phyloP scores from a whole-genome alignment of 2,329 filamentous ascomycete species.

The Ophiostoma montium region DNA sequence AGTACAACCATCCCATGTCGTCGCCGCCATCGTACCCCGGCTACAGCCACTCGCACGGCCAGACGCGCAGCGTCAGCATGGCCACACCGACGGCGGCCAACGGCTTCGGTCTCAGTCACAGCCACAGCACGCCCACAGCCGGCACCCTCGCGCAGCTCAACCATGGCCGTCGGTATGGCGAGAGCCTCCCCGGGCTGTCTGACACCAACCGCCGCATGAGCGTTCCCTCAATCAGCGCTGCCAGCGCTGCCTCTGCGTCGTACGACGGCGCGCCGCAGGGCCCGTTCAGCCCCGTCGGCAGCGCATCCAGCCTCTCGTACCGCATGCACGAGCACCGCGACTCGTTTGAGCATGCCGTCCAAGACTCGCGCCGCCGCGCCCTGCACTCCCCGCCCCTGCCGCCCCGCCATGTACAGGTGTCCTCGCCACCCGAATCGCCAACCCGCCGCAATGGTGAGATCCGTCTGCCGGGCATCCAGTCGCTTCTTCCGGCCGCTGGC shows the following conservation, averaged over 20 bases:
- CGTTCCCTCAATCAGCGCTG: background rate
- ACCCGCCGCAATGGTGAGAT: background rate
- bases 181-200: background rate
- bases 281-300: too few relatives aligned
- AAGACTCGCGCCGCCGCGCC: background rate
- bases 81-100: background rate
- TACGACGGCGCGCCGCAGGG: background rate
- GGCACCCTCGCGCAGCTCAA: background rate
- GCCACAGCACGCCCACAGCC: too few relatives aligned
- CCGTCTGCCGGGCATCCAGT: background rate
- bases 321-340: background rate
- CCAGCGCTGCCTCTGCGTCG: background rate
- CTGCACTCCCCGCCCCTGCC: background rate
- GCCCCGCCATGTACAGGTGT: background rate
- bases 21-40: slow-evolving; percentile 51
- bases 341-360: background rate
- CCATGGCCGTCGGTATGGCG: background rate
- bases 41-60: slow-evolving; percentile 41
- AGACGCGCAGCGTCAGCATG: background rate
- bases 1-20: slow-evolving; percentile 53
- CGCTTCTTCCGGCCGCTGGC: background rate
- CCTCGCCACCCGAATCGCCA: background rate
- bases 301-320: background rate
- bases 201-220: background rate
- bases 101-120: background rate